phyloP scores from a whole-genome alignment of 441 rosid genomes.

The Aleurites moluccanus region DNA sequence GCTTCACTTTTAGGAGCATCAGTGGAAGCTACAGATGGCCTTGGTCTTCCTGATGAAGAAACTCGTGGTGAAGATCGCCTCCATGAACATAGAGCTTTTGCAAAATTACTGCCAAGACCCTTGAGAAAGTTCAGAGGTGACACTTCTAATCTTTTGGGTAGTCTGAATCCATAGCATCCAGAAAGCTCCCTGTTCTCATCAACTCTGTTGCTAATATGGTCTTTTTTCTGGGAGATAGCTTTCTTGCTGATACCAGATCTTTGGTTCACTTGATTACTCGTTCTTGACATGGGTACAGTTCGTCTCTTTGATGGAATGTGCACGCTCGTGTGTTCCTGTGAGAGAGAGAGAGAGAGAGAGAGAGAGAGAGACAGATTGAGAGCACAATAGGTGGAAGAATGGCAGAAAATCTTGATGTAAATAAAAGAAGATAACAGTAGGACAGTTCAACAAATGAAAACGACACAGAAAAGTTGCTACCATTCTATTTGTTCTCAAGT shows the following conservation, averaged over 20 bases:
- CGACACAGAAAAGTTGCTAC: not conserved
- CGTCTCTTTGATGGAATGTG: not conserved
- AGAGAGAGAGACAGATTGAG: not conserved
- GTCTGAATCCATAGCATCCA: slow-evolving; percentile 50
- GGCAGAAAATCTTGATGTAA: not conserved
- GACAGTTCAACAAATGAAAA: not conserved
- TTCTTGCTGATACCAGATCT: slow-evolving; percentile 33
- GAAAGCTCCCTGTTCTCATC: slow-evolving; percentile 29
- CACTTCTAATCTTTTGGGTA: slow-evolving; percentile 38
- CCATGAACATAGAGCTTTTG: slow-evolving; percentile 41
- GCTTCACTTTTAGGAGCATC: slow-evolving; percentile 60
- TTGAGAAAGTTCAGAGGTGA: slow-evolving; percentile 48
- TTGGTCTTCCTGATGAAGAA: slow-evolving; percentile 46
- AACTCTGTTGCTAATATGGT: slow-evolving; percentile 10
- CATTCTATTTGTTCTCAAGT: not conserved
- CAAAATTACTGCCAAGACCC: slow-evolving; percentile 42
- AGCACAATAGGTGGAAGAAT: not conserved
- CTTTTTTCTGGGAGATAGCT: slow-evolving; percentile 27
- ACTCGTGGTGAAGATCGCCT: slow-evolving; percentile 38
- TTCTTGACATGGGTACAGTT: slow-evolving; percentile 17
- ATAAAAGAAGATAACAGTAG: not conserved
- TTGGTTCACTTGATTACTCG: slow-evolving; percentile 23
- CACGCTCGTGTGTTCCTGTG: not conserved
- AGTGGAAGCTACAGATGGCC: slow-evolving; percentile 35
- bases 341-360: not conserved